These are phyloP conservation scores for Pseudopithomyces maydicus DNA, from an alignment of 2,329 filamentous ascomycete genomes.

Conservation along the genomic window DNA sequence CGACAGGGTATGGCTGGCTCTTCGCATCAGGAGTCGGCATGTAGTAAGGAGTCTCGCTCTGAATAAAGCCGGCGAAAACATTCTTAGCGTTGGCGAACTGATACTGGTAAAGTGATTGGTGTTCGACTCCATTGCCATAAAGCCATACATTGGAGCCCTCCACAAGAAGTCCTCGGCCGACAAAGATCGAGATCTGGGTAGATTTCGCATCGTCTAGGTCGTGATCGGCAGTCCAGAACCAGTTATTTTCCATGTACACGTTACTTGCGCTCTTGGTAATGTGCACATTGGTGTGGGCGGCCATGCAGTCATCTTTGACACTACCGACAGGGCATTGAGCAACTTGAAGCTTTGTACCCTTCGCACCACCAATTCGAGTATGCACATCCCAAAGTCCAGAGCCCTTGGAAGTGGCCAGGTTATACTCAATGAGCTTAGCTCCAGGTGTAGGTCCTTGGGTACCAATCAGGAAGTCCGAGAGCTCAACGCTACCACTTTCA, in stretches of 20 bases:
- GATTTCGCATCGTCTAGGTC: slow-evolving; percentile 79
- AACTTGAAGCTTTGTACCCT: slow-evolving; percentile 78
- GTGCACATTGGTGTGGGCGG: slow-evolving; percentile 63
- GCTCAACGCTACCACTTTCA: slow-evolving; percentile 70
- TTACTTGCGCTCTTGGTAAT: slow-evolving; percentile 59
- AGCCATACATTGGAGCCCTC: slow-evolving; percentile 58
- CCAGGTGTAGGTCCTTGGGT: slow-evolving; percentile 72
- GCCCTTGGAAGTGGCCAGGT: slow-evolving; percentile 55
- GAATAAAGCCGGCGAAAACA: slow-evolving; percentile 82
- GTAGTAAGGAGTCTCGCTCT: slow-evolving; percentile 87
- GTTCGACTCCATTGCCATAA: slow-evolving; percentile 72
- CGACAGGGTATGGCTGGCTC: slow-evolving; percentile 62
- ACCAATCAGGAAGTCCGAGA: slow-evolving; percentile 74
- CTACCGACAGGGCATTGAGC: slow-evolving; percentile 74
- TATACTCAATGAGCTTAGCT: slow-evolving; percentile 75
- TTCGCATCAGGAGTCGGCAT: slow-evolving; percentile 79
- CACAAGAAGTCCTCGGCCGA: slow-evolving; percentile 80
- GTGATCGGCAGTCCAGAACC: slow-evolving; percentile 92
- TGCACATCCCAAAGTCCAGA: slow-evolving; percentile 87
- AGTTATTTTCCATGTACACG: slow-evolving; percentile 85
- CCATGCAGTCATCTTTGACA: slow-evolving; percentile 69
- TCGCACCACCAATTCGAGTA: slow-evolving; percentile 80
- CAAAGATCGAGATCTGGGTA: slow-evolving; percentile 80
- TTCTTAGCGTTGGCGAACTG: slow-evolving; percentile 78
- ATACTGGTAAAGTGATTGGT: slow-evolving; percentile 75